Base-by-base conservation (phyloP, 1,284 basidiomycete genomes). In the Marasmius tenuissimus region DNA sequence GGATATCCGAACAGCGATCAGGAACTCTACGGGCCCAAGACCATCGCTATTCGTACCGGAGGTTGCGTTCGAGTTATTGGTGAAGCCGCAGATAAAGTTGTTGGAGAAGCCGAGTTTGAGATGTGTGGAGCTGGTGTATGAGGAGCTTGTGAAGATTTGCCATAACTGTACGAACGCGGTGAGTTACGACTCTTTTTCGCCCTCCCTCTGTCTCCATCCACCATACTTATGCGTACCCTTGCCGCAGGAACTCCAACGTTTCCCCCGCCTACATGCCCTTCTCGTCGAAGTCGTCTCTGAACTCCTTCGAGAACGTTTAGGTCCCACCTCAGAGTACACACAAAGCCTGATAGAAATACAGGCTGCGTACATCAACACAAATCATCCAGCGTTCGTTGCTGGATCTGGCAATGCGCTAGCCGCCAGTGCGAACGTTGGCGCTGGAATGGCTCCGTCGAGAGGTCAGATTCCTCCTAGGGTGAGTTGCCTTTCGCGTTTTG, bases 71-170 rank as follows among this genome's bases (percentile, higher is more conserved):
- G 97, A 99, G 73, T 77, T 99, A 57, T 82, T 99, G 60, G 96
- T 99, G 69, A 99, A 99, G 75, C 97, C 97, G 0, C 97, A 99
- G 76, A 98, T 99, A 77, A 97, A 97, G 78, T 82, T 99, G 37
- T 80, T 99, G 63, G 96, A 98, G 76, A 86, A 94, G 5, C 97
- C 97, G 7, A 93, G 93, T 76, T 76, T 98, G 76, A 85, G 97
- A 47, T 99, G 97, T 70, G 97, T 99, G 35, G 97, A 99, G 76
- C 79, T 99, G 66, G 97, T 99, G 11, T 99, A 99, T 74, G 97
- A 99, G 75, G 97, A 99, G 76, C 81, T 99, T 59, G 98, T 99
- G 72, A 98, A 98, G 83, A 97, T 99, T 64, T 99, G 97, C 76
- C 97, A 99, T 76, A 98, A 97, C 73, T 98, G 96, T 78, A 97